phyloP scores from a whole-genome alignment of 768 basidiomycete species.

The Crassisporium funariophilum region DNA sequence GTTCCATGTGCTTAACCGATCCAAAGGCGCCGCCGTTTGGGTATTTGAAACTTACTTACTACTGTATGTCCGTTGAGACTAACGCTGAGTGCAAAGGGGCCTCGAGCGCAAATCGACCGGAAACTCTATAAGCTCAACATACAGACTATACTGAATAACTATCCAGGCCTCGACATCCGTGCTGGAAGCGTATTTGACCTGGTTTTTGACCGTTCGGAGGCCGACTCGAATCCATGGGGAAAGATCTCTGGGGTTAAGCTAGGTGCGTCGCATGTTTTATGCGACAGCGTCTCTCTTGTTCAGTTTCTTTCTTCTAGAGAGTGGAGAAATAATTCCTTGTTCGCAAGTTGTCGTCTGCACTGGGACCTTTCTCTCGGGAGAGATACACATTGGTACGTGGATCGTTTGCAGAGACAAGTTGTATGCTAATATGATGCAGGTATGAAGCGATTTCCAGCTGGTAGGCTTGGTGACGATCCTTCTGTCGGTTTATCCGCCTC shows the following conservation, averaged over 20 bases:
- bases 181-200: conserved; percentile 82
- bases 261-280: conserved; percentile 40
- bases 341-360: conserved; percentile 87
- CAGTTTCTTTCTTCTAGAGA: conserved; percentile 44
- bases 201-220: conserved; percentile 54
- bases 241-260: conserved; percentile 66
- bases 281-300: not conserved
- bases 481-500: conserved; percentile 77
- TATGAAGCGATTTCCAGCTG: conserved; percentile 75
- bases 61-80: not conserved
- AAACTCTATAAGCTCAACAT: conserved; percentile 82
- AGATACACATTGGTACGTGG: conserved; percentile 80
- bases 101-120: conserved; percentile 86
- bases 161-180: conserved; percentile 68
- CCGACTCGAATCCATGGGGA: conserved; percentile 45
- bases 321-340: conserved; percentile 74
- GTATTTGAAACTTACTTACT: conserved; percentile 35
- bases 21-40: conserved; percentile 90
- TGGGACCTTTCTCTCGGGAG: conserved; percentile 88
- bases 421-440: conserved; percentile 38
- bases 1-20: conserved; percentile 82
- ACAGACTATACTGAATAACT: conserved; percentile 66
- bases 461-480: conserved; percentile 71
- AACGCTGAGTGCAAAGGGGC: conserved; percentile 65
- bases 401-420: not conserved